Evolutionary conservation across 2,329 filamentous ascomycete species (phyloP), one percentile per base, ranked within the genome.

Genomic region (Orbilia brochopaga): DNA sequence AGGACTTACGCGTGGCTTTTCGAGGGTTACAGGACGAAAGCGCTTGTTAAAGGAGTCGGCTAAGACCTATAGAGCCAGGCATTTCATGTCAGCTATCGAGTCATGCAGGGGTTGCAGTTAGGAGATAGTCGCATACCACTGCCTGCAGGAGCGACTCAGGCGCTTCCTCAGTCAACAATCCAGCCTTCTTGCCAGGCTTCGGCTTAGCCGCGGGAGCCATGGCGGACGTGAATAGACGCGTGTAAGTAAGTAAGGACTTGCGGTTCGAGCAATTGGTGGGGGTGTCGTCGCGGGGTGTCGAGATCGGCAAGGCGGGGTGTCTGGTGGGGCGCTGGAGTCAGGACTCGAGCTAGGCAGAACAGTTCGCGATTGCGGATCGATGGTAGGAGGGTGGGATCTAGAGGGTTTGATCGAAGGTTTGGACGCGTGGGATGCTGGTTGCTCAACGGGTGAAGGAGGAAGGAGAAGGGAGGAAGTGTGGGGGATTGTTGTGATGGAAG

Each of bases 1-100:
- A 30, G n/a, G 13, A 80, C 85, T 78, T 84, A 94, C 91, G 83
- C 94, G 86, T 78, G 94, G 94, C 75, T 86, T 90, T 79, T 96
- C 90, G 65, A 95, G 82, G 0, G 92, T 93, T 78, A 97, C 94
- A 0, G 94, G 94, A 76, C 85, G 86, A 81, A 96, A 99, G 79
- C 91, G 85, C 53, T 91, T 92, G 80, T 97, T 92, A 79, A 96
- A 99, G 0, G 91, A 92, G 83, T 99, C 94, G 75, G 93, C 90
- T 74, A 99, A 87, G 69, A 99, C 85, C 90, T 94, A 77, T 32
- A 24, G 40, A 30, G 56, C 24, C 13, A 2, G 17, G 7, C 15
- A 40, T 21, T 10, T 11, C 15, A 10, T 1, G 15, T 69, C 58
- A 69, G 53, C 4, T 2, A 42, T 1, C 19, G 37, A 27, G 15